A percentile compares a stretch with the other conserved stretches of the same genome.
These are phyloP conservation scores for Schoenoplectus tabernaemontani DNA, from an alignment of 202 grass and related monocot genomes.

Conservation along the genomic window DNA sequence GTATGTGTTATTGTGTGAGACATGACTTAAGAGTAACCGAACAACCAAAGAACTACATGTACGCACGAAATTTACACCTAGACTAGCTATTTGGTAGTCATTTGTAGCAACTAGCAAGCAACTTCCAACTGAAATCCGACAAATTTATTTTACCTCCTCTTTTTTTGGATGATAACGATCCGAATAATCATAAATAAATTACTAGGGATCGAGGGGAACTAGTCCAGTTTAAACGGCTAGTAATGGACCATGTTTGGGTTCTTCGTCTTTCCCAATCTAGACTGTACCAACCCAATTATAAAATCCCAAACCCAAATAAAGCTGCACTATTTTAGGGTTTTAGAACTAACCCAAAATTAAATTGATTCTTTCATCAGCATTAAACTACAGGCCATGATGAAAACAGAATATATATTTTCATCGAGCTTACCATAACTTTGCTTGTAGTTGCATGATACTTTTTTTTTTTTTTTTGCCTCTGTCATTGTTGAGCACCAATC, in stretches of 20 bases:
- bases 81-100: too few relatives aligned
- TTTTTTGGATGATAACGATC: neutral
- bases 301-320: neutral
- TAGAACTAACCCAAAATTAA: neutral
- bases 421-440: neutral
- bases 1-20: too few relatives aligned
- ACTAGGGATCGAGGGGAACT: neutral
- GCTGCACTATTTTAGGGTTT: neutral
- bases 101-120: too few relatives aligned
- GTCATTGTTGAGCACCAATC: neutral
- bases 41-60: too few relatives aligned
- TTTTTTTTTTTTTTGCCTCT: neutral
- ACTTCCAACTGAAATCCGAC: neutral
- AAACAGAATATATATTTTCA: neutral
- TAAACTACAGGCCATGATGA: neutral
- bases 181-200: neutral
- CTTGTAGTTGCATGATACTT: neutral
- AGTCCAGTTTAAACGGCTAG: neutral
- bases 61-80: too few relatives aligned
- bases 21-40: too few relatives aligned
- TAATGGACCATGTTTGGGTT: neutral
- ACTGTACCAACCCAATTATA: neutral
- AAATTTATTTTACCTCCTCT: neutral
- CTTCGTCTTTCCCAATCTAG: neutral
- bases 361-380: neutral